These are phyloP conservation scores for Vitis cinerea DNA, from an alignment of 164 flowering plant species.

Conservation along the genomic window DNA sequence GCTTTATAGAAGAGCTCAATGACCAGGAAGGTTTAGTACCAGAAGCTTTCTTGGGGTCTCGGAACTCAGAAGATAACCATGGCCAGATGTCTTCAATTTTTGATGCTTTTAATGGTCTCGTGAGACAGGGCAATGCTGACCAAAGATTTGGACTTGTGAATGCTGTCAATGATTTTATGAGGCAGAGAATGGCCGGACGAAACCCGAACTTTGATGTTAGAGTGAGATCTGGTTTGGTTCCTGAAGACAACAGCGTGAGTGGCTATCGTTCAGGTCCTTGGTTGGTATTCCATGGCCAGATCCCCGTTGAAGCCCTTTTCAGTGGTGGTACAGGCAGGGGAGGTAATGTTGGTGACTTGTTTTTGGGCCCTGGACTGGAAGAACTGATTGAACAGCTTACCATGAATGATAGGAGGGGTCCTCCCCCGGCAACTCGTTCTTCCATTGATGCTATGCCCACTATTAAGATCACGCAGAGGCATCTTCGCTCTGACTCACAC, in stretches of 20 bases:
- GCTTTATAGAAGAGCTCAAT: constrained; percentile 42
- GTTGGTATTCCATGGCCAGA: constrained; percentile 27
- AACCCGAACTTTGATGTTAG: constrained; percentile 27
- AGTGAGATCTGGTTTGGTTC: constrained; percentile 20
- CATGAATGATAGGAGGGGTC: constrained; percentile 32
- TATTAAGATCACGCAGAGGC: constrained; percentile 31
- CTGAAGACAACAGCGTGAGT: constrained; percentile 7
- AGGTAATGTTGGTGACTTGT: constrained; percentile 22
- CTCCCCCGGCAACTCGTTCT: constrained; percentile 45
- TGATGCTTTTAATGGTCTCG: constrained; percentile 9
- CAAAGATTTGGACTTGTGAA: constrained; percentile 27
- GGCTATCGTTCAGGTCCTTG: constrained; percentile 16
- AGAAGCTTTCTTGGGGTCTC: constrained; percentile 11
- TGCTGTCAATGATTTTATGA: constrained; percentile 25
- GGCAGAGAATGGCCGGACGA: constrained; percentile 33
- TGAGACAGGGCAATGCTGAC: constrained; percentile 18
- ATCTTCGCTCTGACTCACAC: constrained; percentile 39
- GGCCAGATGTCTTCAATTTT: constrained; percentile 5
- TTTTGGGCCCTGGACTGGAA: constrained; percentile 37
- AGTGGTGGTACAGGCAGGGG: constrained; percentile 24
- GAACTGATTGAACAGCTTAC: constrained; percentile 45
- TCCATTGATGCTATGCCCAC: constrained; percentile 47
- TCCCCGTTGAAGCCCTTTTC: constrained; percentile 19
- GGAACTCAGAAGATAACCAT: constrained; percentile 2
- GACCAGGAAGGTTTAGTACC: constrained; percentile 15